Base-by-base conservation (phyloP, 768 basidiomycete genomes). In the Lactarius hatsudake region DNA sequence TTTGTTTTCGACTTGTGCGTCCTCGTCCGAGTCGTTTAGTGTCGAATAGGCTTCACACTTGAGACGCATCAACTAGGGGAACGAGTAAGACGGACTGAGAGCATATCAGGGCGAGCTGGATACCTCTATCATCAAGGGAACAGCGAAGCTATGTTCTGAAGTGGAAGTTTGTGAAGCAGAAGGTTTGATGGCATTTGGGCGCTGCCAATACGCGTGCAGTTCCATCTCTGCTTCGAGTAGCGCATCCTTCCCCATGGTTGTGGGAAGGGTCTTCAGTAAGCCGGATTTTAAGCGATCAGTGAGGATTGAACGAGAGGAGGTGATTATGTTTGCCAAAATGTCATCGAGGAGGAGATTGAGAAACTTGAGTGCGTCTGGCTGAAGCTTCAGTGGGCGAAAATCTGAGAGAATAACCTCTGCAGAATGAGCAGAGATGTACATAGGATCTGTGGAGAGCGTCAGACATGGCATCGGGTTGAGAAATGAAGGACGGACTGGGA, bases 321-420 rank as follows among this genome's bases (percentile, higher is more conserved):
- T 80, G 72, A 94, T 83, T 63, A 93, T 85, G 64, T 81, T 87
- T 78, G 87, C 86, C 60, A 96, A 81, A 67, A 94, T 84, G 77
- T 95, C 94, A 79, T 95, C 94, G 66, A 95, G 83, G 56, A 93
- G 78, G 68, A 87, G 84, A 76, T 95, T 95, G 80, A 94, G 84
- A 67, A 84, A 83, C 66, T 80, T 81, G 58, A 97, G 86, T n/a
- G 92, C 89, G 61, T 94, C 87, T 23, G 82, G 74, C 70, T 88
- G 87, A 78, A 96, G 85, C 75, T 87, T 90, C 71, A 93, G 95
- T n/a, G 93, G 93, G 23, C 95, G 88, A 63, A 96, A 86, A 72
- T 98, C 95, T 67, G 92, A 94, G 62, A 98, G 87, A 74, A 97
- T 90, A 69, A 93, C 87, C 78, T 96, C 93, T 55, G 94, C 93